Percentiles rank a stretch among this genome's conserved stretches.
These are phyloP conservation scores for Echria macrotheca DNA, from an alignment of 495 filamentous ascomycete genomes.

Conservation along the genomic window DNA sequence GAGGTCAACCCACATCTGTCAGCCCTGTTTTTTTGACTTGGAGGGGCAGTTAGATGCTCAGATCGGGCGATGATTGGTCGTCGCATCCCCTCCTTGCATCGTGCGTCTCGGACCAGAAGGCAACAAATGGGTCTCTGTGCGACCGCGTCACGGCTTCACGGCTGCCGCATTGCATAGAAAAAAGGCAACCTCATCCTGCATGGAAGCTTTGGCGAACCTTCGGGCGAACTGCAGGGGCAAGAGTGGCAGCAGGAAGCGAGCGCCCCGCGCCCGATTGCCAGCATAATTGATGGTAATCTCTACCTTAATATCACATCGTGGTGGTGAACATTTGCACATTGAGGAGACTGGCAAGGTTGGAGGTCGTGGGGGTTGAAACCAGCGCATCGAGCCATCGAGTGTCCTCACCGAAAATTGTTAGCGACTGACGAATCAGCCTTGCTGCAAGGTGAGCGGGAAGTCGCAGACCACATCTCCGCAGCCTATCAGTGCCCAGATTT, in stretches of 20 bases:
- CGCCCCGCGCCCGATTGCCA: too few species aligned
- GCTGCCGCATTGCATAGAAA: not conserved
- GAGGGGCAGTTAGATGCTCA: too few species aligned
- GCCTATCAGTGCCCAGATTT: not conserved
- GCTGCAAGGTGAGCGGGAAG: not conserved
- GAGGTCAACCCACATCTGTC: not conserved
- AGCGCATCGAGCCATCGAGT: not conserved
- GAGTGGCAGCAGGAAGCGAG: not conserved
- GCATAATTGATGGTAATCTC: too few species aligned
- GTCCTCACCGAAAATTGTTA: constrained; percentile 5
- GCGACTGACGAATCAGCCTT: not conserved
- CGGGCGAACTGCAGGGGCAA: constrained; percentile 3
- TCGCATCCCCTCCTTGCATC: not conserved
- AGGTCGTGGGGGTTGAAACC: too few species aligned
- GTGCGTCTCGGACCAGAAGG: constrained; percentile 4
- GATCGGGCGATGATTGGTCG: too few species aligned
- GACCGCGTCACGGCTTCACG: not conserved
- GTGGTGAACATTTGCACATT: too few species aligned
- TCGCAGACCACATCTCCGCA: not conserved
- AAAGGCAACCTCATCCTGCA: constrained; percentile 1
- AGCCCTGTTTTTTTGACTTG: constrained; percentile 1
- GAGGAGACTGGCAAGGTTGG: too few species aligned
- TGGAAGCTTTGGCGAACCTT: not conserved
- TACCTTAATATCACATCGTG: too few species aligned
- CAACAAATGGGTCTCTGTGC: not conserved